Percentiles rank a stretch among this genome's conserved stretches.
Conservation (phyloP, 768 basidiomycete species). For the Clavulina sp. region DNA sequence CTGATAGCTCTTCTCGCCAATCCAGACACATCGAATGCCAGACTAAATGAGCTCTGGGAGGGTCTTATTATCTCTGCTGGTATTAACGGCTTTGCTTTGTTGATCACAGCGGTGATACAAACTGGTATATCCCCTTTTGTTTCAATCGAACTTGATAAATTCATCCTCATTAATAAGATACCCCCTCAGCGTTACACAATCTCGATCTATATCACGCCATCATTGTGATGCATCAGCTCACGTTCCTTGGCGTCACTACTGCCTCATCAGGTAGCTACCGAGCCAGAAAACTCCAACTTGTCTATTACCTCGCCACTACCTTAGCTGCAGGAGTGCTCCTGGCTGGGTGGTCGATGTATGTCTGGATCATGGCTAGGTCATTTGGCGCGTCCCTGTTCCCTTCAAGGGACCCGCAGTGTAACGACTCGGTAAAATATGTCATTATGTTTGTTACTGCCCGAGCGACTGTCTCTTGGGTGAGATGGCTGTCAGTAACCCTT, state of each 20-base stretch:
- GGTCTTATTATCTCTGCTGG: neutral
- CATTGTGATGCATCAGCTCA: conserved; percentile 5
- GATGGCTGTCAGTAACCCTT: conserved; percentile 1
- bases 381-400: conserved; percentile 4
- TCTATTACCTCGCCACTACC: neutral
- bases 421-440: conserved; percentile 6
- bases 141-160: too few relatives aligned
- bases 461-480: conserved; percentile 6
- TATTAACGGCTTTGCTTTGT: neutral
- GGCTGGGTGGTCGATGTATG: conserved; percentile 3
- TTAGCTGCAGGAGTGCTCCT: neutral
- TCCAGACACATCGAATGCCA: too few relatives aligned
- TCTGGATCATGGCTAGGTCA: conserved; percentile 4
- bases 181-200: too few relatives aligned
- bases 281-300: neutral
- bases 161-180: too few relatives aligned
- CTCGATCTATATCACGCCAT: conserved; percentile 6
- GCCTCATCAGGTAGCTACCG: conserved; percentile 1
- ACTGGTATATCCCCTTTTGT: too few relatives aligned
- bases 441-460: conserved; percentile 1
- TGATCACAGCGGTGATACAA: too few relatives aligned
- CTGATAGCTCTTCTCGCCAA: neutral
- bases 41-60: neutral
- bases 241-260: conserved; percentile 6
- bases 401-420: too few relatives aligned